These are phyloP conservation scores for Coniophora puteana DNA, from an alignment of 1,284 basidiomycete species.

Conservation along the genomic window DNA sequence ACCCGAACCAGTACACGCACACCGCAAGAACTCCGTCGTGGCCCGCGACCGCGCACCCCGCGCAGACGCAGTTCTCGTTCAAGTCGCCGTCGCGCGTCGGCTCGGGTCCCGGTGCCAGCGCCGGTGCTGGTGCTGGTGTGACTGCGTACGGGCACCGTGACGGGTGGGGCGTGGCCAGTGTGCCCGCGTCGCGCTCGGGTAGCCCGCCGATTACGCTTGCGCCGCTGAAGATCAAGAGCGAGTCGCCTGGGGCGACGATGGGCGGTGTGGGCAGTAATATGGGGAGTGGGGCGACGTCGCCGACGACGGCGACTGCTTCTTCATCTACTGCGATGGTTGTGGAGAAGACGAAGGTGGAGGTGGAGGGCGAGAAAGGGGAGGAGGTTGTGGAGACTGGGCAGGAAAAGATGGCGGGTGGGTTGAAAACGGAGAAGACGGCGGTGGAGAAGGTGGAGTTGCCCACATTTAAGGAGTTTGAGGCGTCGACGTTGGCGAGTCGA, in stretches of 20 bases:
- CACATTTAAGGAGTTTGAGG: slow-evolving; percentile 32
- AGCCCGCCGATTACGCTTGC: slow-evolving; percentile 70
- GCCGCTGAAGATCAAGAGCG: slow-evolving; percentile 49
- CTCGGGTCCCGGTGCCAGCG: no score
- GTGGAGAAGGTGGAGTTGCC: slow-evolving; percentile 28
- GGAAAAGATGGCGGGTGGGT: slow-evolving; percentile 22
- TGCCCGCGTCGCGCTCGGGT: slow-evolving; percentile 55
- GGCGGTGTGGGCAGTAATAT: slow-evolving; percentile 12
- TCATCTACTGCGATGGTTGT: no score
- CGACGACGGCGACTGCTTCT: no score
- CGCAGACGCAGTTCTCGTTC: no score
- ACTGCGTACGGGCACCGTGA: no score
- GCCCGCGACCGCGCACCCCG: no score
- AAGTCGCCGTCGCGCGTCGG: no score
- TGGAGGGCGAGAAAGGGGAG: slow-evolving; percentile 8
- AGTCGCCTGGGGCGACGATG: slow-evolving; percentile 18
- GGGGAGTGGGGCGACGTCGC: no score
- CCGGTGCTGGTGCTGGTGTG: no score
- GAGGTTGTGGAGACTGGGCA: slow-evolving; percentile 12
- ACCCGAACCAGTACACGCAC: no score
- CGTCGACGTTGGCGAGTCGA: slow-evolving; percentile 20
- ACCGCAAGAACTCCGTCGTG: no score
- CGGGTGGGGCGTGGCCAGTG: no score
- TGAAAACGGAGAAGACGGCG: slow-evolving; percentile 8
- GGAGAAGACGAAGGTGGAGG: slow-evolving; percentile 11